Evolutionary conservation across 768 basidiomycete species (phyloP), one percentile per base, ranked within the genome.

Genomic region (Coprinellus micaceus): DNA sequence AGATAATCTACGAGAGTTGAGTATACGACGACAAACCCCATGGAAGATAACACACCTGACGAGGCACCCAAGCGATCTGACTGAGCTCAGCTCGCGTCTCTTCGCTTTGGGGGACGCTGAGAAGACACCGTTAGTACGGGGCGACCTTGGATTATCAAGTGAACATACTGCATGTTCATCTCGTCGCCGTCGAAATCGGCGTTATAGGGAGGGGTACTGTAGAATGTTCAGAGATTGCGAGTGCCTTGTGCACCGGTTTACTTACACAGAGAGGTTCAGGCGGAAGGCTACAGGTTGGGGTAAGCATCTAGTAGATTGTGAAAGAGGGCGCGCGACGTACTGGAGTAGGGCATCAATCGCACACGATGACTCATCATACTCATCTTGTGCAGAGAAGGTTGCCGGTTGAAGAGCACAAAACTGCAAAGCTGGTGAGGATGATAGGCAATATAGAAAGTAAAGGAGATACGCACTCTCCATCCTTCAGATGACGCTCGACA

Each of bases 351-450:
- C 94, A 98, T 97, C 58, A 98, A 76, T 66, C 90, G 93, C 28
- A 98, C 91, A 33, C 95, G 86, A 76, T 98, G 97, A 71, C 91
- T 91, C 97, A 98, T 98, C 97, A 98, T 98, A 80, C 94, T 96
- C 97, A 98, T 98, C 73, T 99, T 99, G 72, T 99, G 97, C 71
- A 98, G 73, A 81, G 87, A 91, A 11, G 97, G 97, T 68, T 99
- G 97, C 52, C 97, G 95, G 71, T 99, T 98, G 77, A 99, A 98
- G 52, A 99, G 76, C 21, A 98, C 91, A 62, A 78, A 94, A 66
- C 92, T 94, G 58, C 5, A 33, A 37, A 53, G 21, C 40, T 13
- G 33, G 6, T 33, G 17, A 11, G 50, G 64, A 0, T 64, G 37
- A 40, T 33, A 30, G 36, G 17, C 26, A 37, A 46, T 28, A 1